Base-by-base conservation (phyloP, 805 yeast species). In the Candida rishiriensis region DNA sequence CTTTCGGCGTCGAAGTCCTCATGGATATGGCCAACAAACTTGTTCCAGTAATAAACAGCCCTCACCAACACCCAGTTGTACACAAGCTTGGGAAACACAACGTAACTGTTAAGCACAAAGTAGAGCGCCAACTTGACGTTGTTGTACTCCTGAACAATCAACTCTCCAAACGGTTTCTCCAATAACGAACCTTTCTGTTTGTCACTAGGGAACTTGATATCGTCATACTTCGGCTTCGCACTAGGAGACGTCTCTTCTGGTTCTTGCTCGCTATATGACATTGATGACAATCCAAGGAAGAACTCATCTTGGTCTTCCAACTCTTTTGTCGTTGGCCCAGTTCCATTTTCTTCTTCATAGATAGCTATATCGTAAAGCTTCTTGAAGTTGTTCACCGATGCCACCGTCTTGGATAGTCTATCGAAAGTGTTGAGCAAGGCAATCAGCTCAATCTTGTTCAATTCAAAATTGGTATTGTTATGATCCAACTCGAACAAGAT, bases 361-460 rank as follows among this genome's bases (percentile, higher is more conserved):
- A 62, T 56, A 1, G 64, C 62, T 26, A 36, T 63, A 32, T 65
- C 65, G 56, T 80, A 82, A 66, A 83, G 56, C 29, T 56, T 56
- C 59, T 81, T 83, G 66, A 93, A 93, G 53, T 79, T 76, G 49
- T 78, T 78, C 40, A 90, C 81, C 26, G 95, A 79, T 45, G 73
- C 76, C 28, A 93, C 72, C 30, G 96, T 85, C 67, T 88, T 88
- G 3, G 97, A 85, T 46, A 93, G 73, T 55, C 98, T 78, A 58
- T 90, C 97, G 66, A 88, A 88, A 0, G 98, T 91, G 68, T 93
- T 93, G 56, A 93, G 70, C 52, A 93, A 75, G 1, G 97, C 95
- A 41, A 91, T 91, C 47, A 93, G 69, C 67, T 93, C 99, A 47
- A 87, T 81, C 44, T 73, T 76, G 47, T 81, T 72, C 37, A 85